phyloP scores from a whole-genome alignment of 495 filamentous ascomycete species.

The Astrothelium subdiscretum region DNA sequence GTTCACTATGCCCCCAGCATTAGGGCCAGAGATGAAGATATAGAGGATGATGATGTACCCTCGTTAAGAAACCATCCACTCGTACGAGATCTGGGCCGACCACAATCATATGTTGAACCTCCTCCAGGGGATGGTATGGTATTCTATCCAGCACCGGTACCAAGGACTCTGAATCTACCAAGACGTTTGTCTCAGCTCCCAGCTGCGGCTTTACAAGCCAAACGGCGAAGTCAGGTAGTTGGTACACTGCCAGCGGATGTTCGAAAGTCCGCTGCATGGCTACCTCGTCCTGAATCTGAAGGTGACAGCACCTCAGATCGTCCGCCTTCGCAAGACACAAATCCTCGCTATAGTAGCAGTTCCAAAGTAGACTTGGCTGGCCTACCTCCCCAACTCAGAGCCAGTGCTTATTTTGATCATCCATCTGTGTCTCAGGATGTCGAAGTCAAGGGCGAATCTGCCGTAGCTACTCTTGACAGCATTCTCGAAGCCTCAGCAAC shows the following conservation, averaged over 20 bases:
- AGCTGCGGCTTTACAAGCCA: constrained; percentile 46
- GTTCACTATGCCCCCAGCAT: constrained; percentile 58
- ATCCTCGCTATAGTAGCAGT: constrained; percentile 5
- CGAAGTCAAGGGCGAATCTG: constrained; percentile 65
- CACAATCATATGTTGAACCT: constrained; percentile 52
- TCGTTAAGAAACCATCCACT: constrained; percentile 8
- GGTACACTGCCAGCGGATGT: constrained; percentile 31
- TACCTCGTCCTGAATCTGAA: constrained; percentile 33
- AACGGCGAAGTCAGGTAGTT: constrained; percentile 48
- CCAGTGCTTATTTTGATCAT: constrained; percentile 76
- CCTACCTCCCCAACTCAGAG: constrained; percentile 80
- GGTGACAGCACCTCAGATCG: constrained; percentile 8
- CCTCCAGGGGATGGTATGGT: constrained; percentile 66
- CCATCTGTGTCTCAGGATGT: constrained; percentile 42
- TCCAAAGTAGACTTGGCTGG: constrained; percentile 34
- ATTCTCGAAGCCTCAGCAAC: constrained; percentile 88
- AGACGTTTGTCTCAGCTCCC: constrained; percentile 72
- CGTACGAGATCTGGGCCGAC: constrained; percentile 23
- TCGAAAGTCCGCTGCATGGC: constrained; percentile 37
- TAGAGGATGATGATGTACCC: constrained; percentile 25
- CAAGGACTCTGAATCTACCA: constrained; percentile 83
- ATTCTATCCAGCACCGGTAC: constrained; percentile 90
- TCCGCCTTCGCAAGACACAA: constrained; percentile 9
- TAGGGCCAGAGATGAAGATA: constrained; percentile 12
- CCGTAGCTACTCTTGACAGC: constrained; percentile 79